These are phyloP conservation scores for Hirsutella thompsonii DNA, from an alignment of 2,329 filamentous ascomycete genomes.

Conservation along the genomic window DNA sequence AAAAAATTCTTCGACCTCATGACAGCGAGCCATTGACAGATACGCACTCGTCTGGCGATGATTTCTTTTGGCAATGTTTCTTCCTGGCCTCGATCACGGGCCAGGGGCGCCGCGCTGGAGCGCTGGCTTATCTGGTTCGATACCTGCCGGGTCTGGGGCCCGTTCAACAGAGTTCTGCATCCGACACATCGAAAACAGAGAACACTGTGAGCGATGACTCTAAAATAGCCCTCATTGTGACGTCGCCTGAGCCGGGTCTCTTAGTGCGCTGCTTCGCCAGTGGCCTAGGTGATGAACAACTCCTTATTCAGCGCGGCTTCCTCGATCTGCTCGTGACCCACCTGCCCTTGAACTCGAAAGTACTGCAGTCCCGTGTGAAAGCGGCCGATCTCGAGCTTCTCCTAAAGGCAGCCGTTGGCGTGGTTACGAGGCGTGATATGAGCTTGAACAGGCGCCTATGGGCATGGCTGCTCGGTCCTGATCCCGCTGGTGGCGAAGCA, in stretches of 20 bases:
- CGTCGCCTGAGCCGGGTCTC: slow-evolving; percentile 81
- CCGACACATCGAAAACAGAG: slow-evolving; percentile 2
- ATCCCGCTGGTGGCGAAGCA: slow-evolving; percentile 33
- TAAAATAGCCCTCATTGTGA: slow-evolving; percentile 51
- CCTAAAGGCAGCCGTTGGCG: slow-evolving; percentile 69
- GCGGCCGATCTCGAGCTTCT: slow-evolving; percentile 67
- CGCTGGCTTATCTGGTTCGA: slow-evolving; percentile 73
- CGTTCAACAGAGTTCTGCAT: background rate
- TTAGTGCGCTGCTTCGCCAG: slow-evolving; percentile 85
- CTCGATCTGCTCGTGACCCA: slow-evolving; percentile 86
- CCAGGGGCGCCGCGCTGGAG: slow-evolving; percentile 69
- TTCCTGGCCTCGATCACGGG: slow-evolving; percentile 90
- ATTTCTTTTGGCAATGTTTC: slow-evolving; percentile 97
- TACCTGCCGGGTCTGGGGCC: slow-evolving; percentile 46
- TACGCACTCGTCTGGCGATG: slow-evolving; percentile 51
- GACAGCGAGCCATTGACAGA: slow-evolving; percentile 35
- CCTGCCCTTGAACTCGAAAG: slow-evolving; percentile 68
- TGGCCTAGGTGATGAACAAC: slow-evolving; percentile 73
- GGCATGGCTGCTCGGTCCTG: slow-evolving; percentile 88
- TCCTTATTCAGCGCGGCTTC: slow-evolving; percentile 88
- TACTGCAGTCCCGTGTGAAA: slow-evolving; percentile 65
- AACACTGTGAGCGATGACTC: slow-evolving; percentile 16
- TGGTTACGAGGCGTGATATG: slow-evolving; percentile 88
- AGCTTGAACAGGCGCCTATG: slow-evolving; percentile 89
- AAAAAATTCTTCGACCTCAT: slow-evolving; percentile 47